Percentiles rank a stretch among this genome's conserved stretches.
Evolutionary conservation across 2,329 filamentous ascomycete genomes (phyloP).

Genomic region (Fusarium sublunatum): DNA sequence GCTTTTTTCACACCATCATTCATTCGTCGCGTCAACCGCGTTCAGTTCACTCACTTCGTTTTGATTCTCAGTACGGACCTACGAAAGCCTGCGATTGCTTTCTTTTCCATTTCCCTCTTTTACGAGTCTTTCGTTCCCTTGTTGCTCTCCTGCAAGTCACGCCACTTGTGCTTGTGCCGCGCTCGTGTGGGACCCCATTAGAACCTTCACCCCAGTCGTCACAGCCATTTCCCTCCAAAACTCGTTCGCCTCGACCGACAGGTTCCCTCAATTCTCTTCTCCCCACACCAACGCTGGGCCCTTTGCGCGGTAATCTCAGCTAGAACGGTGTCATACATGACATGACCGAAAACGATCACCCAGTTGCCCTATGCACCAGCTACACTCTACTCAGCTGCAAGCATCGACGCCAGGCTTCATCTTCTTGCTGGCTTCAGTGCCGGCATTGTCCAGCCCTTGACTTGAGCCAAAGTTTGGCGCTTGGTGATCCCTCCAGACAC

Average conservation of each 20-base stretch:
- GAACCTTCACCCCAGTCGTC: constrained; percentile 32
- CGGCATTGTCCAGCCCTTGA: constrained; percentile 16
- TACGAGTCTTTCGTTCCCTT: constrained; percentile 17
- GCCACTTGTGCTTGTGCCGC: constrained; percentile 34
- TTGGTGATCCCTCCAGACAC: constrained; percentile 14
- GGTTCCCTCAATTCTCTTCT: constrained; percentile 33
- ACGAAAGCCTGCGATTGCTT: background rate
- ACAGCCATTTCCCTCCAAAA: constrained; percentile 26
- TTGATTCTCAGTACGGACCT: constrained; percentile 6
- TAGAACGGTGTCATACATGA: constrained; percentile 34
- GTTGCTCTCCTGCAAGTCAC: constrained; percentile 22
- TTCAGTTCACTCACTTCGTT: constrained; percentile 7
- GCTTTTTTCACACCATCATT: constrained; percentile 18
- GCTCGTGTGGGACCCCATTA: constrained; percentile 36
- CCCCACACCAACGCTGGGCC: constrained; percentile 32
- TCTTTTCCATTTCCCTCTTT: constrained; percentile 1
- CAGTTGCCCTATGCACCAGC: constrained; percentile 12
- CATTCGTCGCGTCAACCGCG: constrained; percentile 8
- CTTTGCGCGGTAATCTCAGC: constrained; percentile 42
- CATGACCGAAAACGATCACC: constrained; percentile 25
- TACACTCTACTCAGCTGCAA: constrained; percentile 19
- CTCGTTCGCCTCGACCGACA: constrained; percentile 32
- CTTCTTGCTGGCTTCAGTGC: constrained; percentile 21
- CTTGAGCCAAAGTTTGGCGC: constrained; percentile 23
- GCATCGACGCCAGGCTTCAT: constrained; percentile 25